These are phyloP conservation scores for Colletotrichum orbiculare DNA, from an alignment of 2,329 filamentous ascomycete species.

Conservation along the genomic window DNA sequence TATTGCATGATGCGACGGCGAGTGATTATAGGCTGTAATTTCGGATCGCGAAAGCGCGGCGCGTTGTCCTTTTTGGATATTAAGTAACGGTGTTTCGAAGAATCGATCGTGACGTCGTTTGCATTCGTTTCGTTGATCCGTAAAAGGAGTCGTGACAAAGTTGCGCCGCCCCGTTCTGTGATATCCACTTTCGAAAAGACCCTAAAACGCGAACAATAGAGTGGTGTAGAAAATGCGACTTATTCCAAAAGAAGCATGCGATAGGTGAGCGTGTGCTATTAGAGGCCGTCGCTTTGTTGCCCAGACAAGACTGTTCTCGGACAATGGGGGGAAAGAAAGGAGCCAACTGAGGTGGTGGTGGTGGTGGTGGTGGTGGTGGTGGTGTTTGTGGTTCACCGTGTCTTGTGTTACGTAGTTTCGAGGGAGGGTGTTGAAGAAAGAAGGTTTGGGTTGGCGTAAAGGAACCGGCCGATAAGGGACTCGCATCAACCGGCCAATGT, in stretches of 20 bases:
- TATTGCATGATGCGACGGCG: constrained; percentile 32
- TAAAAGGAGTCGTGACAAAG: constrained; percentile 32
- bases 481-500: constrained; percentile 7
- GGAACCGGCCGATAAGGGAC: neutral
- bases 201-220: constrained; percentile 10
- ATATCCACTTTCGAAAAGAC: constrained; percentile 17
- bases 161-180: constrained; percentile 32
- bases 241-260: neutral
- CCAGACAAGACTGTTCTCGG: constrained; percentile 17
- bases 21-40: no score
- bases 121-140: constrained; percentile 26
- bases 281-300: constrained; percentile 7
- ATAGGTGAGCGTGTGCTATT: constrained; percentile 1
- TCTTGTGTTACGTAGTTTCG: constrained; percentile 9
- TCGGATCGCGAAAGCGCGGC: neutral
- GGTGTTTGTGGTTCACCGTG: no score
- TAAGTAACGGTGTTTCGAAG: constrained; percentile 13
- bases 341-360: neutral
- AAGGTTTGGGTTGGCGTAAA: constrained; percentile 18
- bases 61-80: constrained; percentile 3
- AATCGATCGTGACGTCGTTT: constrained; percentile 35
- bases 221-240: neutral
- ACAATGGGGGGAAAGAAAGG: neutral
- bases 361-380: constrained; percentile 1
- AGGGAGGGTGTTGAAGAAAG: constrained; percentile 19